These are phyloP conservation scores for Miamiensis avidus DNA, from an alignment of 169 alveolate species.

Conservation along the genomic window DNA sequence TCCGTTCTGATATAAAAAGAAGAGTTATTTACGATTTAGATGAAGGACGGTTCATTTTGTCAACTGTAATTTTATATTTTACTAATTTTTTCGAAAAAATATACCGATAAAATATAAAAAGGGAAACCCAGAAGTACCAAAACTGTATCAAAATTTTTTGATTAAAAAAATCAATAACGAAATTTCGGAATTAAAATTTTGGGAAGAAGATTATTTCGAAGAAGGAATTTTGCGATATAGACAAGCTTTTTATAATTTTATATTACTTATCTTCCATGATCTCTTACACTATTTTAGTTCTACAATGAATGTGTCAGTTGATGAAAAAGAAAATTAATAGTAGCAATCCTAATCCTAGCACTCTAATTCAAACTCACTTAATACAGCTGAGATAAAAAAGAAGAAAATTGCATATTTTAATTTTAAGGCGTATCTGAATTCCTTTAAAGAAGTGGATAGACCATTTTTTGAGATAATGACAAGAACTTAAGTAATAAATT, in stretches of 20 bases:
- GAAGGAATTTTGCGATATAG: neutral
- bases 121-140: neutral
- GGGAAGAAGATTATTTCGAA: neutral
- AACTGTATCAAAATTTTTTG: neutral
- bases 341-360: too few relatives aligned
- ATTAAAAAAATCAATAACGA: neutral
- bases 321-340: too few relatives aligned
- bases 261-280: neutral
- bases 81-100: too few relatives aligned
- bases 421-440: neutral
- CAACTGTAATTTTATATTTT: neutral
- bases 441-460: neutral
- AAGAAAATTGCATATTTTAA: neutral
- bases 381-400: neutral
- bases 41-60: neutral
- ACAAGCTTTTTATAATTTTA: neutral
- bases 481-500: neutral
- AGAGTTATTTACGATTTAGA: neutral
- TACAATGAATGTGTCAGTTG: neutral
- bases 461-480: neutral
- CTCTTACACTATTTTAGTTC: neutral
- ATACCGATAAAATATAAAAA: too few relatives aligned
- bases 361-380: too few relatives aligned
- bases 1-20: neutral
- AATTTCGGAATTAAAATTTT: neutral